These are phyloP conservation scores for Sporisorium exsertum DNA, from an alignment of 1,284 basidiomycete genomes.

Conservation along the genomic window DNA sequence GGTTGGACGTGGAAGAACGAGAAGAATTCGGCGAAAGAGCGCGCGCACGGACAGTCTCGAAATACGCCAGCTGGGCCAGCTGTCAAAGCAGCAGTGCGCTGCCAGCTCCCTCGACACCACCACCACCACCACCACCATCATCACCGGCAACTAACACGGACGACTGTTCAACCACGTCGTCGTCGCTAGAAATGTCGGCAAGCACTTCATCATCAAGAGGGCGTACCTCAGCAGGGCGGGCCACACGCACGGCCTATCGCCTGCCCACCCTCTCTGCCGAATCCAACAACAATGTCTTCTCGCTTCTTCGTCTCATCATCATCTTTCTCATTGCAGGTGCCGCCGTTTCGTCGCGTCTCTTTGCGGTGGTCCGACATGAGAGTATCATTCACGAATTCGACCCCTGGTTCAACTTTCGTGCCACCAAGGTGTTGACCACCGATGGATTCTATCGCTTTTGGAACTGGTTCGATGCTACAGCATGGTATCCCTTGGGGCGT, in stretches of 20 bases:
- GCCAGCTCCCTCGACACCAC: not conserved
- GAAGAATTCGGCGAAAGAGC: slow-evolving; percentile 5
- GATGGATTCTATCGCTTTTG: slow-evolving; percentile 69
- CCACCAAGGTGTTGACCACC: slow-evolving; percentile 86
- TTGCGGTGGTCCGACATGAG: slow-evolving; percentile 97
- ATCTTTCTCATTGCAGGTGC: slow-evolving; percentile 73
- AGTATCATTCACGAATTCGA: slow-evolving; percentile 98
- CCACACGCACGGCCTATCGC: slow-evolving; percentile 40
- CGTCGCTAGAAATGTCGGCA: slow-evolving; percentile 15
- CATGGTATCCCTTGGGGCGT: slow-evolving; percentile 94
- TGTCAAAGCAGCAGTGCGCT: not conserved
- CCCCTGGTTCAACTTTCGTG: slow-evolving; percentile 79
- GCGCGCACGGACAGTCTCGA: slow-evolving; percentile 17
- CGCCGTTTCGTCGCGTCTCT: slow-evolving; percentile 93
- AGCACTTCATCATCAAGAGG: slow-evolving; percentile 16
- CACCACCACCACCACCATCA: slow-evolving; percentile 4
- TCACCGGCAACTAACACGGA: slow-evolving; percentile 5
- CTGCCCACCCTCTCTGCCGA: slow-evolving; percentile 48
- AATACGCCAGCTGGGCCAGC: not conserved
- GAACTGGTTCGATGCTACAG: slow-evolving; percentile 99
- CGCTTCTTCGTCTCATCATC: slow-evolving; percentile 65
- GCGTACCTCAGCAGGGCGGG: not conserved
- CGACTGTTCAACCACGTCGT: slow-evolving; percentile 12
- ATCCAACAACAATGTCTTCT: slow-evolving; percentile 57
- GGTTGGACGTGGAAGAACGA: slow-evolving; percentile 15